Evolutionary conservation across 768 basidiomycete genomes (phyloP), one percentile per base, ranked within the genome.

Genomic region (Suillus weaverae): DNA sequence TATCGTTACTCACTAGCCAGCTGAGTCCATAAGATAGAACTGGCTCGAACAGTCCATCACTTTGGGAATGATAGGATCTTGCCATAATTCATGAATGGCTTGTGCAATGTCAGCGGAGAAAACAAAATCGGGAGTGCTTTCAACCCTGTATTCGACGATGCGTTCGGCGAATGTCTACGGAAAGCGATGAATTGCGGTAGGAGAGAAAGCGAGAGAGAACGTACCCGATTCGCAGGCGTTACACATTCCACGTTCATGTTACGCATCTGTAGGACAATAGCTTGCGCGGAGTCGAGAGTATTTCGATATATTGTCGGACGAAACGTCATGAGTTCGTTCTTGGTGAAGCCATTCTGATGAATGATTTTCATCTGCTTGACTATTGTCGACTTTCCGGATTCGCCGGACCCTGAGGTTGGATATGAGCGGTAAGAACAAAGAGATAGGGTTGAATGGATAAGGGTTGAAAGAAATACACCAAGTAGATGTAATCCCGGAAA

Each of bases 311-410:
- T 88, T 36, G 89, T 89, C 0, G 88, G 85, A 22, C 90, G 83
- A 80, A 87, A 97, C 4, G 86, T 83, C 65, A 89, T 81, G 33
- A 94, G 86, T 74, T 97, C 95, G 0, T 90, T 85, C 9, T 78
- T 77, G 3, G 89, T 86, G 78, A 95, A 99, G 14, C 96, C 96
- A 66, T 89, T 88, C 75, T 97, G 92, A 75, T 99, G 92, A 57
- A 98, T 95, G 64, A 98, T 96, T 83, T 97, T 97, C 95, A 99
- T 97, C 77, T 99, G 96, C 75, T 99, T 98, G 41, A 97, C 95
- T 68, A 99, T 94, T 0, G 96, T 99, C 5, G 88, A 89, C 79
- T 98, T 98, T 7, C 96, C 97, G 0, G 91, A 93, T 80, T 97
- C 95, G 70, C 96, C 94, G 16, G 95, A 95, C 62, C 96, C 95